phyloP scores from a whole-genome alignment of 2,329 filamentous ascomycete genomes.

The Fusarium avenaceum region DNA sequence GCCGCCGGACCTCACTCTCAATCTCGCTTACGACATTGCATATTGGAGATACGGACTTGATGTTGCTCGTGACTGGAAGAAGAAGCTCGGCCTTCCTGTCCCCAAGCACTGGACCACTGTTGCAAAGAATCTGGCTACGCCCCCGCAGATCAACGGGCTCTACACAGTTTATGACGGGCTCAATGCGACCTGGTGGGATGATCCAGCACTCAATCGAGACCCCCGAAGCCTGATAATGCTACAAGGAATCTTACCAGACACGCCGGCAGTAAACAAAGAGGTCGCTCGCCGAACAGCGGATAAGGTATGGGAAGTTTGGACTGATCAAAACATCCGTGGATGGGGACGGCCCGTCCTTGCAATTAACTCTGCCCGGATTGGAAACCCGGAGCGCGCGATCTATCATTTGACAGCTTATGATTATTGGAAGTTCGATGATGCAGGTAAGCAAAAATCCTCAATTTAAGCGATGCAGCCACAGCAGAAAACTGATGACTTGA shows the following conservation, averaged over 20 bases:
- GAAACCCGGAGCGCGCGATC: slow-evolving; percentile 58
- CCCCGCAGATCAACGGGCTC: slow-evolving; percentile 64
- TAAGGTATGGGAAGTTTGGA: slow-evolving; percentile 58
- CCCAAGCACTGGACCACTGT: slow-evolving; percentile 64
- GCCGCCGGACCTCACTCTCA: slow-evolving; percentile 67
- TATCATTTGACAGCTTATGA: slow-evolving; percentile 58
- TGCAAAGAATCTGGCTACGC: slow-evolving; percentile 64
- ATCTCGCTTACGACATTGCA: slow-evolving; percentile 71
- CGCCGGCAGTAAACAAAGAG: slow-evolving; percentile 54
- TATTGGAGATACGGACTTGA: slow-evolving; percentile 73
- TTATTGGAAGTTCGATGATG: slow-evolving; percentile 59
- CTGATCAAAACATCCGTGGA: slow-evolving; percentile 58
- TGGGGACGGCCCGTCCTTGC: slow-evolving; percentile 64
- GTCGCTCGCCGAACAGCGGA: slow-evolving; percentile 55
- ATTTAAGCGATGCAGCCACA: rapidly evolving
- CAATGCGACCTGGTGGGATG: slow-evolving; percentile 59
- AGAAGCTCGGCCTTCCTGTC: slow-evolving; percentile 58
- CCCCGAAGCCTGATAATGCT: slow-evolving; percentile 62
- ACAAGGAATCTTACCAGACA: slow-evolving; percentile 60
- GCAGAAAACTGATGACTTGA: neutral
- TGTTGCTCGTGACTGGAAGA: slow-evolving; percentile 66
- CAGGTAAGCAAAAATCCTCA: slow-evolving; percentile 42
- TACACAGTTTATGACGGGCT: slow-evolving; percentile 69
- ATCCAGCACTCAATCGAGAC: slow-evolving; percentile 55
- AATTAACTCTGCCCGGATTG: slow-evolving; percentile 60